These are phyloP conservation scores for Hyphopichia fennica DNA, from an alignment of 1,139 yeast genomes.

Conservation along the genomic window DNA sequence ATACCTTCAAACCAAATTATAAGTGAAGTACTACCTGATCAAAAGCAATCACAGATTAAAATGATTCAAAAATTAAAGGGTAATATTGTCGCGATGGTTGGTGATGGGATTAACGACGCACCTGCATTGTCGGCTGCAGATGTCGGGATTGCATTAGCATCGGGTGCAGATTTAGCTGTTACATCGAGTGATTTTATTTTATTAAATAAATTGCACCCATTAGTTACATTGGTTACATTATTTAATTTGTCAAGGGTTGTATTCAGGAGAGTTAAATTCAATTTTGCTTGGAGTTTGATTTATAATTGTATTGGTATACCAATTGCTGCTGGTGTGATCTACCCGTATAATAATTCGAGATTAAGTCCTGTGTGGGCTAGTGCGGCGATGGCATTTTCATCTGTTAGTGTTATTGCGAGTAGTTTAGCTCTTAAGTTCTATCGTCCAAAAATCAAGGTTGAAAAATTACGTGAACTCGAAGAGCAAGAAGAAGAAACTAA, in stretches of 20 bases:
- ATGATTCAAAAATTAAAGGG: constrained; percentile 45
- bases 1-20: constrained; percentile 54
- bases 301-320: constrained; percentile 59
- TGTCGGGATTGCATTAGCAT: constrained; percentile 58
- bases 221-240: constrained; percentile 48
- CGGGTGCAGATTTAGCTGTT: constrained; percentile 60
- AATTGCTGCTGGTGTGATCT: constrained; percentile 64
- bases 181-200: constrained; percentile 60
- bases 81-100: constrained; percentile 56
- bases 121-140: constrained; percentile 62
- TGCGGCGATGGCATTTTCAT: constrained; percentile 66
- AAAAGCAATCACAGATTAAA: constrained; percentile 61
- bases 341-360: constrained; percentile 52
- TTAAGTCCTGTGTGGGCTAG: constrained; percentile 66
- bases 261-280: constrained; percentile 54
- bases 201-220: constrained; percentile 45
- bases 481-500: constrained; percentile 9
- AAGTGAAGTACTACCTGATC: constrained; percentile 73
- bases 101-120: constrained; percentile 66
- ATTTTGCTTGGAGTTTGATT: constrained; percentile 55
- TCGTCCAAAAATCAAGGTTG: constrained; percentile 32
- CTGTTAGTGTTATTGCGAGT: constrained; percentile 57
- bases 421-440: constrained; percentile 53
- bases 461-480: constrained; percentile 13
- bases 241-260: constrained; percentile 32